phyloP scores from a whole-genome alignment of 164 flowering plant species.

The Euptelea pleiosperma region DNA sequence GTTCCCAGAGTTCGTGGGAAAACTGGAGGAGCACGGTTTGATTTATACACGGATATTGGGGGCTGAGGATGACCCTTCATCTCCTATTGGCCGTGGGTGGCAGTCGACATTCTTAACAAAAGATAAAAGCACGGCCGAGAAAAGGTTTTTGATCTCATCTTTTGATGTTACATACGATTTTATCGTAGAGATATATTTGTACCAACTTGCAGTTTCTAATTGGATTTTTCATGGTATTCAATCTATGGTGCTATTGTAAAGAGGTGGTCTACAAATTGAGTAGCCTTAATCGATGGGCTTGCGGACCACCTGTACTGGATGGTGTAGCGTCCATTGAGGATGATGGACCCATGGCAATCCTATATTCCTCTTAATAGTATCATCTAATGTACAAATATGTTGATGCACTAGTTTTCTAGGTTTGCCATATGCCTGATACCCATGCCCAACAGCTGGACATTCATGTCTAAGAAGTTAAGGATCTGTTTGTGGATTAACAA shows the following conservation, averaged over 20 bases:
- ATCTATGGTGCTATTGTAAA: background rate
- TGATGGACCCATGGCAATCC: too few relatives aligned
- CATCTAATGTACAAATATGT: background rate
- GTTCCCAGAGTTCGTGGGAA: conserved; percentile 72
- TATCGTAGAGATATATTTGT: background rate
- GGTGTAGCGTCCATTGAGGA: too few relatives aligned
- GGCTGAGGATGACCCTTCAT: conserved; percentile 81
- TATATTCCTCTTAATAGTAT: too few relatives aligned
- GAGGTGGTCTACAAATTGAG: background rate
- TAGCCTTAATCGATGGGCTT: background rate
- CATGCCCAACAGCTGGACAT: background rate
- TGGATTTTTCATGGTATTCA: too few relatives aligned
- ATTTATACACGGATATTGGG: conserved; percentile 65
- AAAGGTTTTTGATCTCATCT: conserved; percentile 51
- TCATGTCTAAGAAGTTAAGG: background rate
- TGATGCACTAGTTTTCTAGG: background rate
- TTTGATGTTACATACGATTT: background rate
- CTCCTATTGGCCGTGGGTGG: conserved; percentile 96
- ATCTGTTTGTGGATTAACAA: conserved; percentile 1
- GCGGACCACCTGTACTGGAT: too few relatives aligned
- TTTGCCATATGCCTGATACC: background rate
- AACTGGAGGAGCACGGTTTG: conserved; percentile 68
- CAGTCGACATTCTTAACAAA: conserved; percentile 78
- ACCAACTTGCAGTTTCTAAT: background rate
- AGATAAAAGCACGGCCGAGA: conserved; percentile 71